Evolutionary conservation across 2,329 filamentous ascomycete genomes (phyloP), one percentile per base, ranked within the genome.

Genomic region (Hawksworthiomyces lignivorus): DNA sequence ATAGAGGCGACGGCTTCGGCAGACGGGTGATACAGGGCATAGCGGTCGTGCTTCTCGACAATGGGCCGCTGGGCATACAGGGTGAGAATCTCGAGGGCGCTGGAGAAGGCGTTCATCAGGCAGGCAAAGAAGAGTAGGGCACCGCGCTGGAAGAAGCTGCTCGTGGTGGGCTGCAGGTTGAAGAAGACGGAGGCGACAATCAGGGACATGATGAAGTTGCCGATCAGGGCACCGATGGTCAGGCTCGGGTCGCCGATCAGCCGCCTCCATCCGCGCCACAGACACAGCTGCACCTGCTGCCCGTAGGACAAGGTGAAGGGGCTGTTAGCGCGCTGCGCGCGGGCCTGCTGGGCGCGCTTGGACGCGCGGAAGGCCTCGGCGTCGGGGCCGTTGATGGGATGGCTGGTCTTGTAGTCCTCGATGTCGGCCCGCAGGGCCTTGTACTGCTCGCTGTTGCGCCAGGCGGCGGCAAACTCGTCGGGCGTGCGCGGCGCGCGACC

Each of bases 21-120:
- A 9, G 84, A 88, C 0, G 89, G 87, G 55, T 94, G 89, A 54
- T 95, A 94, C 15, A 95, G 72, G 15, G 88, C 87, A 58, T 94
- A 95, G 44, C 84, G 79, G 43, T 73, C 67, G 53, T 96, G 89
- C 59, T 95, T 95, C 58, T 95, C 87, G 46, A 96, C 87, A 53
- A 95, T 94, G 2, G 85, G 84, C 28, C 89, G 82, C 73, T 95
- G 88, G 3, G 85, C 77, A 57, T 92, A 96, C 5, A 95, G 72
- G 0, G 85, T 88, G 26, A 92, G 63, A 57, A 95, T 92, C 70
- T 92, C 87, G 29, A 92, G 73, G 43, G 84, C 83, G 57, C 79
- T 84, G 48, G 81, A 73, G 55, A 94, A 92, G 35, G 86, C 87
- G 60, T 92, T 94, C 68, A 92, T 80, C 46, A 95, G 69, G 55